Base-by-base conservation (phyloP, 495 filamentous ascomycete species). In the Penicillium bialowiezense region DNA sequence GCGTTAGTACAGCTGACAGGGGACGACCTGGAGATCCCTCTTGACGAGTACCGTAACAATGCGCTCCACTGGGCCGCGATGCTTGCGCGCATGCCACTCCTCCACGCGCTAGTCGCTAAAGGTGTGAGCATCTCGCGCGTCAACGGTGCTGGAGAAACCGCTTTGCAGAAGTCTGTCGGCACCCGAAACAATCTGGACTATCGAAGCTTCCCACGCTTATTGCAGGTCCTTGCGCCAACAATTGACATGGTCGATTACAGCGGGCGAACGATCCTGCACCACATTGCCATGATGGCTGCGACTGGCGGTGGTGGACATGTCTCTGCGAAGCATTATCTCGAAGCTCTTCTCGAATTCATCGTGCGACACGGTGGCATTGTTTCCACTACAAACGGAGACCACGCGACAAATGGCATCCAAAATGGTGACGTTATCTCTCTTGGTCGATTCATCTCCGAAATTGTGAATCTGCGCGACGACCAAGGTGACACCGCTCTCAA, bases 41-140 rank as follows among this genome's bases (percentile, higher is more conserved):
- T 98, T 46, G 93, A 98, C 59, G 73, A 82, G 5, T 88, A 87
- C 44, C 83, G 84, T 18, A 91, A 96, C 63, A 96, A 88, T 45
- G 89, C 93, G 18, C 74, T 98, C 24, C 92, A 96, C 59, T 98
- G 93, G 93, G 93, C 92, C n/a, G 90, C 93, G 8, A 95, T 92
- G 32, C 77, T 97, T 38, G 89, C 88, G n/a, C 85, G 89, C 17
- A 81, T 92, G 61, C 79, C 86, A 8, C 75, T 97, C 6, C 67
- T 96, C 31, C 79, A 87, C 44, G 83, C 89, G 2, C 76, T 98
- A 0, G 86, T 98, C 52, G 74, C 80, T 6, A 85, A 83, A 36
- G 93, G 93, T 3, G 90, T 91, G 0, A 92, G 80, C 58, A 91
- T 96, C 24, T 88, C 79, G 54, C 84, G 95, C 20, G 82, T 93